Percentiles rank a stretch among this genome's conserved stretches.
phyloP scores from a whole-genome alignment of 164 flowering plant species.

The Nelumbo lutea region DNA sequence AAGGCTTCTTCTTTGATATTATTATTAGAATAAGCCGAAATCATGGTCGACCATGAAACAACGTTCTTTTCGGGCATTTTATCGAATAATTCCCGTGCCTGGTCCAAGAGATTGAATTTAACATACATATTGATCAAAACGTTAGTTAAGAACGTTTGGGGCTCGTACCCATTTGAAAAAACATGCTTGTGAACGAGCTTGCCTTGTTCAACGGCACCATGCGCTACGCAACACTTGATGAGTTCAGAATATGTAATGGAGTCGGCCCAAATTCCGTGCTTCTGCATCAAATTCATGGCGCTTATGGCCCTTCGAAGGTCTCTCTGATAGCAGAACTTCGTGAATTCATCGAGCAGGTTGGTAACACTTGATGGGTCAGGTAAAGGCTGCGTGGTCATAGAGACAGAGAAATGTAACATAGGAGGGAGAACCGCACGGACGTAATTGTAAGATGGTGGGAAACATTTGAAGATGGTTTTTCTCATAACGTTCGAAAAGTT shows the following conservation, averaged over 20 bases:
- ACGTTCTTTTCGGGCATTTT: constrained; percentile 71
- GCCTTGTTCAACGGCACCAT: constrained; percentile 40
- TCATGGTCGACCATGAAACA: constrained; percentile 87
- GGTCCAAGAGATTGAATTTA: constrained; percentile 45
- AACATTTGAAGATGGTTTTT: constrained; percentile 7
- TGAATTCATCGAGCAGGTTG: constrained; percentile 42
- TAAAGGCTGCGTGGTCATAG: not conserved
- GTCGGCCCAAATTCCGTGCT: constrained; percentile 45
- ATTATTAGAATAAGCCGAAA: constrained; percentile 47
- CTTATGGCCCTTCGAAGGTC: constrained; percentile 58
- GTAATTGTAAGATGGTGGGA: not conserved
- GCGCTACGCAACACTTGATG: constrained; percentile 63
- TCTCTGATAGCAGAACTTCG: constrained; percentile 46
- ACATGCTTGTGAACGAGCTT: constrained; percentile 54
- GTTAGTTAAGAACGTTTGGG: constrained; percentile 56
- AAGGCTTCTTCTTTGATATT: constrained; percentile 40
- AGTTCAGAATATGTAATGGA: constrained; percentile 60
- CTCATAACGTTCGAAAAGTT: no score
- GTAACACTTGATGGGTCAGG: not conserved
- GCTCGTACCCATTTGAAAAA: constrained; percentile 48
- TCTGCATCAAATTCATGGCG: constrained; percentile 50
- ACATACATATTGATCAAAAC: constrained; percentile 57
- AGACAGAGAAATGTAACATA: not conserved
- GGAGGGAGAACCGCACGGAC: constrained; percentile 4
- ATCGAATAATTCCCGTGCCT: constrained; percentile 63